Conservation (phyloP, 495 filamentous ascomycete species). For the Penicillium daleae region DNA sequence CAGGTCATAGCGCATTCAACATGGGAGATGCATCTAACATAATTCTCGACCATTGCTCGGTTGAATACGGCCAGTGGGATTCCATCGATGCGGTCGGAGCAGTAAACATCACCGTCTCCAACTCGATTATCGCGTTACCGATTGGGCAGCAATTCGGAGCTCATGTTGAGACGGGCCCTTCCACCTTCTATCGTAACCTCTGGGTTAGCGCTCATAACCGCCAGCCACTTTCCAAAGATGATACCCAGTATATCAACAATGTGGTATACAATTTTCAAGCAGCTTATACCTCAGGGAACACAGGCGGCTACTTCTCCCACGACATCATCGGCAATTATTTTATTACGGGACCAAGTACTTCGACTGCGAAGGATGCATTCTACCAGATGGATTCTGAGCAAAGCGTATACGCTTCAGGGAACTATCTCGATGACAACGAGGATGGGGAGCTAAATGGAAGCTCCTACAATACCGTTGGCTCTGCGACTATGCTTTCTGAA, state of each 20-base stretch:
- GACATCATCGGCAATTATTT: constrained; percentile 5
- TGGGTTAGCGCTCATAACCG: constrained; percentile 3
- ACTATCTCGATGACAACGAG: constrained; percentile 1
- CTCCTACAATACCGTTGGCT: not conserved
- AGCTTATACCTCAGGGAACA: not conserved
- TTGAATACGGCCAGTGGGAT: constrained; percentile 4
- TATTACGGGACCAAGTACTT: constrained; percentile 1
- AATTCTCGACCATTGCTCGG: constrained; percentile 1
- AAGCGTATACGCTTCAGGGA: constrained; percentile 1
- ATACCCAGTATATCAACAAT: constrained; percentile 1
- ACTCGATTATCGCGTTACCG: constrained; percentile 1
- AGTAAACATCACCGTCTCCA: constrained; percentile 4
- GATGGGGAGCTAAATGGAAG: constrained; percentile 2
- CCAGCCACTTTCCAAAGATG: constrained; percentile 1
- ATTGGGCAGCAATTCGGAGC: constrained; percentile 2
- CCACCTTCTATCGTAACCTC: constrained; percentile 2
- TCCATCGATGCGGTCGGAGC: constrained; percentile 1
- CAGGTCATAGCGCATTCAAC: constrained; percentile 2
- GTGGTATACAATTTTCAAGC: constrained; percentile 1
- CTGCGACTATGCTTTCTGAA: not conserved
- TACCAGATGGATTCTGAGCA: not conserved
- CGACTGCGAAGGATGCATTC: constrained; percentile 1
- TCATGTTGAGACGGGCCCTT: constrained; percentile 2
- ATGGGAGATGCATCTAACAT: constrained; percentile 2
- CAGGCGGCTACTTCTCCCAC: constrained; percentile 1